Evolutionary conservation across 129 eudicot species (phyloP), one percentile per base, ranked within the genome.

Genomic region (Arctium lappa): DNA sequence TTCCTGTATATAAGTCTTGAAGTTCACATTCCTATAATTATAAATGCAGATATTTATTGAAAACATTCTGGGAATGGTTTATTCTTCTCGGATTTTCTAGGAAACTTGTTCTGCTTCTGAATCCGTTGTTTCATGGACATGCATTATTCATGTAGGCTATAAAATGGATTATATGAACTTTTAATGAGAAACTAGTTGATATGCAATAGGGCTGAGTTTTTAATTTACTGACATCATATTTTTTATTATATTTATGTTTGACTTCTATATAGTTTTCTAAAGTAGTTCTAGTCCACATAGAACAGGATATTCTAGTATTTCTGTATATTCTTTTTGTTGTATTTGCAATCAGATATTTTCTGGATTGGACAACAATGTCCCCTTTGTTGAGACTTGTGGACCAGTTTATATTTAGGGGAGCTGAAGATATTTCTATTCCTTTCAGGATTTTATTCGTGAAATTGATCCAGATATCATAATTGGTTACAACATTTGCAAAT

Each of bases 401-500:
- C 29, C 34, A 31, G 27, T 69, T 42, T 18, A 76, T 44, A 65
- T 31, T 72, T 37, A 71, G 15, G 22, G 13, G 44, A 71, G 80
- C 66, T 81, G 69, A 82, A 46, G 48, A 50, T 46, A 44, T 36
- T 63, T 34, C 38, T 71, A 39, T 81, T 37, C 69, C 74, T 72
- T 91, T 81, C 95, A 96, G 99, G 97, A 96, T 86, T 89, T 96
- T 77, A 81, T 96, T 30, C 91, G 97, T 16, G 95, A 93, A 86
- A 90, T 93, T 83, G 99, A 96, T 88, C 99, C 99, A 40, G 99
- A 96, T 86, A 93, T 96, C 60, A 90, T 96, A 72, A 96, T 96
- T 74, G 99, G 99, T 78, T 96, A 96, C 82, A 96, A 96, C 89
- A 96, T 96, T 81, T 96, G 98, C 92, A 96, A 96, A 60, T 96